Base-by-base conservation (phyloP, 1,284 basidiomycete genomes). In the Leccinum variabile region DNA sequence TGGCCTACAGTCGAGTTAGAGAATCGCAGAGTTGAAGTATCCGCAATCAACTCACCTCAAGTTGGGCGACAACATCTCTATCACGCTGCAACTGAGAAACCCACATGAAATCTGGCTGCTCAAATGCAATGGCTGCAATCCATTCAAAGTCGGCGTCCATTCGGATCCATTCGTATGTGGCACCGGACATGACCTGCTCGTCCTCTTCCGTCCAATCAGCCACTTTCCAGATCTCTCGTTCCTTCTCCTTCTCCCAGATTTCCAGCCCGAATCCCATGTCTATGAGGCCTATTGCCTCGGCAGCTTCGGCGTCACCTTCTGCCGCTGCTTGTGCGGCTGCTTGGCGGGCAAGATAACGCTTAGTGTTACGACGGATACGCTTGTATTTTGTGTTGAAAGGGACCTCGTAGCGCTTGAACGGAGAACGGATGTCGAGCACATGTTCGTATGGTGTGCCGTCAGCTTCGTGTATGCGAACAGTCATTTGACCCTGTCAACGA, bases 331-430 rank as follows among this genome's bases (percentile, higher is more conserved):
- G 94, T 5, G 95, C 95, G 3, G 94, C 94, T 1, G 93, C 91
- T 76, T 97, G 95, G 37, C 96, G 86, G 8, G 96, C 95, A 55
- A 97, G 85, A 70, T 97, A 97, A 18, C 95, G 91, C 75, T 97
- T 97, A 22, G 94, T 97, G 69, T 96, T 95, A 39, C 97, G 84
- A 57, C 96, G 85, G 16, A 98, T 93, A 65, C 97, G 94, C 78
- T 98, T 99, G 79, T 98, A 98, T 77, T 98, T 99, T n/a, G 97
- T 98, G 76, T 99, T 99, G 83, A 98, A 99, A 1, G 97, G 96
- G 0, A 99, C 95, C 71, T 97, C 95, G 74, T 94, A 98, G 13
- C 92, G 89, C 75, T 97, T 98, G 78, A 91, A 92, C 1, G 87
- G 78, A 22, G 86, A 86, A 49, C 92, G 89, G 63, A 99, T 92